These are phyloP conservation scores for Theobroma cacao DNA, from an alignment of 345 rosid genomes.

Conservation along the genomic window DNA sequence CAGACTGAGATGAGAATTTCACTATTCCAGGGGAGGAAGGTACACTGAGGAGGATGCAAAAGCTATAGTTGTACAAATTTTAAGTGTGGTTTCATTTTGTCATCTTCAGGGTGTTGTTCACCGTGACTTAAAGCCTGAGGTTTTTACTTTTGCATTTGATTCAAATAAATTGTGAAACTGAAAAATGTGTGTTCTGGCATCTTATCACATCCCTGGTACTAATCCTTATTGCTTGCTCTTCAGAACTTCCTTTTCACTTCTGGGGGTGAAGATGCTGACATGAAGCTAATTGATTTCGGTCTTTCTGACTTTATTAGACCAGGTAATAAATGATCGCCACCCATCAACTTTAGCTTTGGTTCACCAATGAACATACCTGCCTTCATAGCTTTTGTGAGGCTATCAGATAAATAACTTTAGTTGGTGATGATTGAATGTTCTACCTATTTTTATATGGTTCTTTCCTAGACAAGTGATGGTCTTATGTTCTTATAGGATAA, in stretches of 20 bases:
- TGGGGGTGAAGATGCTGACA: slow-evolving; percentile 56
- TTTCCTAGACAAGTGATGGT: neutral
- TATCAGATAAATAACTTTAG: neutral
- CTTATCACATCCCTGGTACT: slow-evolving; percentile 12
- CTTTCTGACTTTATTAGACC: slow-evolving; percentile 82
- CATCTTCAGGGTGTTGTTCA: slow-evolving; percentile 94
- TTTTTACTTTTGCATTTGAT: slow-evolving; percentile 20
- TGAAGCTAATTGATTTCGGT: slow-evolving; percentile 85
- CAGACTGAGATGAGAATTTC: slow-evolving; percentile 9
- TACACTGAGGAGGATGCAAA: slow-evolving; percentile 83
- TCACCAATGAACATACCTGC: neutral
- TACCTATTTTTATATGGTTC: neutral
- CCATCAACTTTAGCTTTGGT: neutral
- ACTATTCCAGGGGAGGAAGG: slow-evolving; percentile 61
- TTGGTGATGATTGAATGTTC: neutral
- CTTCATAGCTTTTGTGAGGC: neutral
- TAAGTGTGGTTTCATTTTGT: slow-evolving; percentile 77
- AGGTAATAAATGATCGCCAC: slow-evolving; percentile 37
- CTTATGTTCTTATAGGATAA: neutral
- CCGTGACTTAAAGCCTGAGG: slow-evolving; percentile 88
- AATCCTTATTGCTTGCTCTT: slow-evolving; percentile 14
- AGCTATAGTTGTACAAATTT: slow-evolving; percentile 65
- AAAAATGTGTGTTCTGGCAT: neutral
- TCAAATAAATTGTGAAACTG: slow-evolving; percentile 1
- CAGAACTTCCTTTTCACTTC: slow-evolving; percentile 81